Conservation (phyloP, 106 monocot genomes). For the Dendrobium catenatum region DNA sequence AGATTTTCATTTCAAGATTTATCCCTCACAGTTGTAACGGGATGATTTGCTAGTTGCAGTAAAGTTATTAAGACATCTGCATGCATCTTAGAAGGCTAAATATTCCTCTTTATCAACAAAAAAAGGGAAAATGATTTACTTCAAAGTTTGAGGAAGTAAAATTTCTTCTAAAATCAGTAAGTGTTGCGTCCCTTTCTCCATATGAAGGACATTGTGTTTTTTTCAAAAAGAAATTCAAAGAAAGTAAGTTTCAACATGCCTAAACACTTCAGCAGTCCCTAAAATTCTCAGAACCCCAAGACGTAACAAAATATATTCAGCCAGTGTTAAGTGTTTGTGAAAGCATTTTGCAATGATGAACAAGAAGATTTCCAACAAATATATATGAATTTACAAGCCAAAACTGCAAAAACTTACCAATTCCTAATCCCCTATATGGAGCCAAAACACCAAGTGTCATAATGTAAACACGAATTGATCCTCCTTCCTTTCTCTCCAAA, state of each 20-base stretch:
- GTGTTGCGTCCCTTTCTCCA: neutral
- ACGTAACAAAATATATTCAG: neutral
- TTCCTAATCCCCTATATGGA: slow-evolving; percentile 78
- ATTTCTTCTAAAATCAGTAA: neutral
- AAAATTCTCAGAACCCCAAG: neutral
- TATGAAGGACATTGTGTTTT: neutral
- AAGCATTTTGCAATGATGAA: neutral
- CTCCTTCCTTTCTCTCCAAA: slow-evolving; percentile 85
- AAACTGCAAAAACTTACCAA: slow-evolving; percentile 40
- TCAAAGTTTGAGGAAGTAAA: neutral
- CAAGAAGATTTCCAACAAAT: neutral
- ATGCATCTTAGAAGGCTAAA: neutral
- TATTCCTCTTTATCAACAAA: neutral
- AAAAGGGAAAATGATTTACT: neutral
- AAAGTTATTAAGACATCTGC: neutral
- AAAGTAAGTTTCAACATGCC: neutral
- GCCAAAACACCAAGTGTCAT: slow-evolving; percentile 96
- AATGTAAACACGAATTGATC: slow-evolving; percentile 61
- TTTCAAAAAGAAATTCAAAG: neutral
- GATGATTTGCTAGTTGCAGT: neutral
- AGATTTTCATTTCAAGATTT: no score
- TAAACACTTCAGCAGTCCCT: neutral
- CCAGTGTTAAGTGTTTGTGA: neutral
- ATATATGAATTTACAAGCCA: neutral
- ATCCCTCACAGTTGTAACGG: no score